Evolutionary conservation across 306 rosid species (phyloP).

Genomic region (Castanea crenata): DNA sequence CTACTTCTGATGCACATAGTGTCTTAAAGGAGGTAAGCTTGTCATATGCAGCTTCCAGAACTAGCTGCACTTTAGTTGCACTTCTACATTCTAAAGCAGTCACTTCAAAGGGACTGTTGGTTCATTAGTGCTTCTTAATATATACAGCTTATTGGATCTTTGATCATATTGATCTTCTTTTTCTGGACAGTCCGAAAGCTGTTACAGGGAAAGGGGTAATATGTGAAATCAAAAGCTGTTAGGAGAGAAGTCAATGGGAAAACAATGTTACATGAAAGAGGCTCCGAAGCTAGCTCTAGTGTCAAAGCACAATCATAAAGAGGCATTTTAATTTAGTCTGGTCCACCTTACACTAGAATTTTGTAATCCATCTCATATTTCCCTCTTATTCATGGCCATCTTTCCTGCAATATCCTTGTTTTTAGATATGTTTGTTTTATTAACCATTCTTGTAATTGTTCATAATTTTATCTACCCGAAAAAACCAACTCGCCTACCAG

Average conservation of each 20-base stretch:
- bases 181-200: neutral
- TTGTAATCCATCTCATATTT: neutral
- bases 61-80: constrained; percentile 15
- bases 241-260: neutral
- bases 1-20: constrained; percentile 84
- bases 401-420: constrained; percentile 19
- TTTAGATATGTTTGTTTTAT: constrained; percentile 1
- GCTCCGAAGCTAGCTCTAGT: constrained; percentile 11
- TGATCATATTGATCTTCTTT: neutral
- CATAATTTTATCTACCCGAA: neutral
- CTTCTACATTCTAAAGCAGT: constrained; percentile 1
- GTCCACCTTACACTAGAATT: neutral
- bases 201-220: neutral
- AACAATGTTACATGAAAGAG: neutral
- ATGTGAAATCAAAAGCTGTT: constrained; percentile 1
- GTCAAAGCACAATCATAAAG: neutral
- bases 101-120: neutral
- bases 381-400: neutral
- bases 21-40: constrained; percentile 79
- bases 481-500: neutral
- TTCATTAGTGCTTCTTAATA: constrained; percentile 15
- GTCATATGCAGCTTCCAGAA: constrained; percentile 15
- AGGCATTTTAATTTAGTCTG: constrained; percentile 3
- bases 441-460: constrained; percentile 10
- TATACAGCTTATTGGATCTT: constrained; percentile 9